Conservation (phyloP, 1,284 basidiomycete genomes). For the Agaricales sp. region DNA sequence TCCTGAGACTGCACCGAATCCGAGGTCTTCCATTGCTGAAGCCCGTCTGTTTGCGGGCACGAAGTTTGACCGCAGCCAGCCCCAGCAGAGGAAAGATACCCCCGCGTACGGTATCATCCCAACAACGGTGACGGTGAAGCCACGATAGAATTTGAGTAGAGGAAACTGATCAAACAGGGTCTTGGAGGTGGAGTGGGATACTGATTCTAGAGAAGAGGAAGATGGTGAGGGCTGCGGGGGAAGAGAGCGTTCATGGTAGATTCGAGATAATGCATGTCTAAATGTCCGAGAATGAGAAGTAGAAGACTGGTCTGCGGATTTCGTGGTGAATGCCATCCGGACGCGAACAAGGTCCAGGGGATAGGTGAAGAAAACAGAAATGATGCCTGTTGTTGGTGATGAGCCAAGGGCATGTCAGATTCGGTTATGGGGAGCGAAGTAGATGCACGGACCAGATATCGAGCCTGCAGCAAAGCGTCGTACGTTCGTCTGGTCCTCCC, state of each 20-base stretch:
- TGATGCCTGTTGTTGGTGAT: conserved; percentile 48
- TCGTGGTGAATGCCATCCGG: conserved; percentile 87
- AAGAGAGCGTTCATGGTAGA: conserved; percentile 60
- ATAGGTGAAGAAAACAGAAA: conserved; percentile 88
- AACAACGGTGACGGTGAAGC: conserved; percentile 83
- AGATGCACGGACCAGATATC: conserved; percentile 55
- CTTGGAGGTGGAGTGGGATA: conserved; percentile 11
- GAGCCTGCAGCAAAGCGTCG: conserved; percentile 88
- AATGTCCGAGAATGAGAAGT: conserved; percentile 45
- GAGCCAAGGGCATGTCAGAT: conserved; percentile 6
- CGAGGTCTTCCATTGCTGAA: conserved; percentile 47
- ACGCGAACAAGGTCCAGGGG: conserved; percentile 94
- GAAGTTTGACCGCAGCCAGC: conserved; percentile 64
- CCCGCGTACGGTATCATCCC: conserved; percentile 98
- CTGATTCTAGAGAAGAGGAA: conserved; percentile 9
- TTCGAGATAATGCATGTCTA: conserved; percentile 45
- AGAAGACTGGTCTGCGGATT: conserved; percentile 20
- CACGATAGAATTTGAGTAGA: conserved; percentile 88
- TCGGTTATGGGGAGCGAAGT: neutral
- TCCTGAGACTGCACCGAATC: conserved; percentile 87
- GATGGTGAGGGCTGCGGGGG: conserved; percentile 15
- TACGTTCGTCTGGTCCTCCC: conserved; percentile 66
- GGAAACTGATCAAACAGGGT: conserved; percentile 49
- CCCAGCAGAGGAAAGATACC: conserved; percentile 92
- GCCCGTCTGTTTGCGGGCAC: conserved; percentile 37